A percentile compares a stretch with the other conserved stretches of the same genome.
These are phyloP conservation scores for Talaromyces trachyspermus DNA, from an alignment of 495 filamentous ascomycete genomes.

Conservation along the genomic window DNA sequence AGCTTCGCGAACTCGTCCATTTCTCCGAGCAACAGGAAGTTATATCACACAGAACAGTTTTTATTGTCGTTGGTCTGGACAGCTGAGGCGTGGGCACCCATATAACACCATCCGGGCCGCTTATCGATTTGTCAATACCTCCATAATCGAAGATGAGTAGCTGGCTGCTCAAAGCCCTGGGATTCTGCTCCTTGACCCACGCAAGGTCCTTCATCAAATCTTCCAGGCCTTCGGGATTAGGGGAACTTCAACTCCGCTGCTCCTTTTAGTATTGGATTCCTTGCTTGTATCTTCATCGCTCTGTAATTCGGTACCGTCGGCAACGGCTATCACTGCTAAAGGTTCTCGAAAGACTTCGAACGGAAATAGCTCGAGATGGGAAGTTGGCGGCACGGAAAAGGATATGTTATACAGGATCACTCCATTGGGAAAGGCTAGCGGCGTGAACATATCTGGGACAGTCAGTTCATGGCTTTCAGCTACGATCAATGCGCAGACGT, in stretches of 20 bases:
- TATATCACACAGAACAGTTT: constrained; percentile 89
- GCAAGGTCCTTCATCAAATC: constrained; percentile 61
- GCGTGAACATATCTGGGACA: constrained; percentile 82
- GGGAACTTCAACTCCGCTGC: constrained; percentile 10
- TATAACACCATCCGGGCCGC: constrained; percentile 47
- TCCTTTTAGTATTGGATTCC: background rate
- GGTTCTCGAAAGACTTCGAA: constrained; percentile 82
- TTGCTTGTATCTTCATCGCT: constrained; percentile 10
- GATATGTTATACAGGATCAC: constrained; percentile 86
- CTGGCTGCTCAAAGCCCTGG: constrained; percentile 69
- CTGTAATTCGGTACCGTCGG: constrained; percentile 57
- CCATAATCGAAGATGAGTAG: constrained; percentile 71
- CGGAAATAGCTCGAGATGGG: constrained; percentile 70
- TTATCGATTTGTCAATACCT: constrained; percentile 28
- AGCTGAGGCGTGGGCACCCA: constrained; percentile 64
- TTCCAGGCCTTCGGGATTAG: constrained; percentile 43
- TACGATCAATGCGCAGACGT: background rate
- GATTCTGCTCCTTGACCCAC: constrained; percentile 50
- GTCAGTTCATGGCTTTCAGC: constrained; percentile 15
- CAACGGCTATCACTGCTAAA: constrained; percentile 69
- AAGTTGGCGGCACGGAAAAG: constrained; percentile 66
- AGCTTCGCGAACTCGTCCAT: constrained; percentile 81
- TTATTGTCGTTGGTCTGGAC: constrained; percentile 81
- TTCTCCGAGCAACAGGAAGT: constrained; percentile 79
- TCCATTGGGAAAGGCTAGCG: constrained; percentile 82